Conservation (phyloP, 306 rosid species). For the Begonia masoniana region DNA sequence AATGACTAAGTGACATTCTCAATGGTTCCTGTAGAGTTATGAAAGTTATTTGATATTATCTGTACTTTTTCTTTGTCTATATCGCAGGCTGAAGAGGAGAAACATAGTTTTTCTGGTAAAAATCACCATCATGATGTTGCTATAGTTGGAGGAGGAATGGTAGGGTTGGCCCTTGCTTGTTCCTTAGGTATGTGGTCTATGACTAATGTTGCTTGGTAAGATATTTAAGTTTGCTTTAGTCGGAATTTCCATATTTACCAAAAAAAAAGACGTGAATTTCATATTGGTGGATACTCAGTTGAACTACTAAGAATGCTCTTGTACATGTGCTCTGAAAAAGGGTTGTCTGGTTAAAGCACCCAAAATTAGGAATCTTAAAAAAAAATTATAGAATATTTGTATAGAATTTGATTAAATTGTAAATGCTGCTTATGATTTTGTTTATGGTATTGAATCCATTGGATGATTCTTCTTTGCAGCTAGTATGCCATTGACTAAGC, state of each 20-base stretch:
- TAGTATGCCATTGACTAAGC: slow-evolving; percentile 81
- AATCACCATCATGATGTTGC: slow-evolving; percentile 68
- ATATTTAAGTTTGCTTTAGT: background rate
- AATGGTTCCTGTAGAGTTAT: too few species aligned
- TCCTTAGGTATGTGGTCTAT: slow-evolving; percentile 66
- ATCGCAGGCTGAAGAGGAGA: slow-evolving; percentile 39
- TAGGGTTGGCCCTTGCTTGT: slow-evolving; percentile 84
- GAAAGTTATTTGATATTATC: background rate
- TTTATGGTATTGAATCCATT: background rate
- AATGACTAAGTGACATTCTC: too few species aligned
- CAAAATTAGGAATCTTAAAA: background rate
- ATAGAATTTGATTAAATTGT: background rate
- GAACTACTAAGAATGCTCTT: background rate
- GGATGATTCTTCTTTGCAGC: slow-evolving; percentile 31
- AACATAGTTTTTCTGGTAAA: slow-evolving; percentile 14
- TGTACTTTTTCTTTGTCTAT: slow-evolving; percentile 15
- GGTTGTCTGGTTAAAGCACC: too few species aligned
- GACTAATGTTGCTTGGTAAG: background rate
- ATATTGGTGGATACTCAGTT: background rate
- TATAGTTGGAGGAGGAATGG: slow-evolving; percentile 97
- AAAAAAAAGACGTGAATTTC: too few species aligned
- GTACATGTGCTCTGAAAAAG: background rate
- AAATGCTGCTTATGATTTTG: background rate
- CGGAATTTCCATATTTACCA: background rate
- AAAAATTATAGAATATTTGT: background rate